These are phyloP conservation scores for Suillus subluteus DNA, from an alignment of 768 basidiomycete genomes.

Conservation along the genomic window DNA sequence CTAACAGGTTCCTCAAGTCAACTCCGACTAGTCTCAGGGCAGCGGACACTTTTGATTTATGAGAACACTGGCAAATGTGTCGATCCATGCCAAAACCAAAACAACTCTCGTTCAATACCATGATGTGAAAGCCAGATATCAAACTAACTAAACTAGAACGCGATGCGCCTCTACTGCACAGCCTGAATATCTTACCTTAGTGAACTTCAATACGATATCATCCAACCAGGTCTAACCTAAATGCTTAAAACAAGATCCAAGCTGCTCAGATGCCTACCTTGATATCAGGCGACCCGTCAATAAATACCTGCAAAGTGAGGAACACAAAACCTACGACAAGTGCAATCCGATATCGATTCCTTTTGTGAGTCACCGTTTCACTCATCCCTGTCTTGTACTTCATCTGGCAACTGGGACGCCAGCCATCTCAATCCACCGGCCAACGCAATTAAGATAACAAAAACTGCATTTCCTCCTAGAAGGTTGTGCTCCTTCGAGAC, in stretches of 20 bases:
- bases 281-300: background rate
- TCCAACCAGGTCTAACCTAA: background rate
- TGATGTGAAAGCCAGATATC: too few species aligned
- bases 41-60: too few species aligned
- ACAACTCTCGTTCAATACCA: too few species aligned
- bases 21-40: too few species aligned
- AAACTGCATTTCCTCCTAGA: slow-evolving; percentile 54
- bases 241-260: background rate
- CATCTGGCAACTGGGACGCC: slow-evolving; percentile 27
- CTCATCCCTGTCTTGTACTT: slow-evolving; percentile 39
- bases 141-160: too few species aligned
- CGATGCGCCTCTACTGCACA: too few species aligned
- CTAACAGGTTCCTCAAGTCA: too few species aligned
- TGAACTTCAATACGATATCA: background rate
- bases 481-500: slow-evolving; percentile 51
- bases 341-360: background rate
- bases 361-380: background rate
- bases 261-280: background rate
- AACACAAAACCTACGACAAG: background rate
- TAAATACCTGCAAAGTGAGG: background rate
- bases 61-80: too few species aligned
- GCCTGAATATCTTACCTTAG: too few species aligned
- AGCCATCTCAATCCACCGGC: slow-evolving; percentile 26
- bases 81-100: too few species aligned
- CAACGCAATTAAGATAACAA: slow-evolving; percentile 43